Evolutionary conservation across 176 grass and related monocot genomes (phyloP).

Genomic region (Zoysia japonica): DNA sequence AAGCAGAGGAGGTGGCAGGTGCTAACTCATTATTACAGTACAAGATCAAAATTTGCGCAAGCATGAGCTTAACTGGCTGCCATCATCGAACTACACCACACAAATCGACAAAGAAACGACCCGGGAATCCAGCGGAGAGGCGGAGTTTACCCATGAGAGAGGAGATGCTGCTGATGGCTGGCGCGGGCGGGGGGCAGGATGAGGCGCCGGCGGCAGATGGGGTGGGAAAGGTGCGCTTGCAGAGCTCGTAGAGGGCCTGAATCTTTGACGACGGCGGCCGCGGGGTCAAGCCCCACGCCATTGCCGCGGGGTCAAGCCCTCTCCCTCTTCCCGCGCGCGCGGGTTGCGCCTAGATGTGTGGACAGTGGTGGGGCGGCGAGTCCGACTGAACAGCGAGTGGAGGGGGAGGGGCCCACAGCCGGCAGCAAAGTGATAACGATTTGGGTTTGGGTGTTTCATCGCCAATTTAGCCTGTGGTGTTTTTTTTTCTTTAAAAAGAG

Average conservation of each 20-base stretch:
- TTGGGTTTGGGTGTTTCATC: neutral
- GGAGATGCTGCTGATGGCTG: constrained; percentile 49
- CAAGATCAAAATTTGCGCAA: neutral
- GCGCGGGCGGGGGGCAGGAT: constrained; percentile 27
- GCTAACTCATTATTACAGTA: neutral
- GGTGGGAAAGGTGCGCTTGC: constrained; percentile 61
- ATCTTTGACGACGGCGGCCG: constrained; percentile 46
- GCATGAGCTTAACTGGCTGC: too few relatives aligned
- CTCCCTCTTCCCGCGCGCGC: neutral
- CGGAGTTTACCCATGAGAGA: constrained; percentile 51
- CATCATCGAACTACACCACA: neutral
- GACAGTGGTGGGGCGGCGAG: constrained; percentile 7
- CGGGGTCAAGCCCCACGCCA: constrained; percentile 39
- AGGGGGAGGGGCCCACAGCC: neutral
- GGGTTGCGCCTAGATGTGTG: neutral
- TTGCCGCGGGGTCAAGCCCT: neutral
- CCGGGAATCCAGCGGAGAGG: neutral
- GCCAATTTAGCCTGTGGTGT: neutral
- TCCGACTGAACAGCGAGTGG: neutral
- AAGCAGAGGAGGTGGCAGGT: neutral
- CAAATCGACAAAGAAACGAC: neutral
- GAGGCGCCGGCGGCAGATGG: constrained; percentile 12
- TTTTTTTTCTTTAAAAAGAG: neutral
- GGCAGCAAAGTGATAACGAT: constrained; percentile 3
- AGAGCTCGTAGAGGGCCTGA: constrained; percentile 76